A percentile compares a stretch with the other conserved stretches of the same genome.
phyloP scores from a whole-genome alignment of 2,329 filamentous ascomycete species.

The Parasarocladium wereldwijsianum region DNA sequence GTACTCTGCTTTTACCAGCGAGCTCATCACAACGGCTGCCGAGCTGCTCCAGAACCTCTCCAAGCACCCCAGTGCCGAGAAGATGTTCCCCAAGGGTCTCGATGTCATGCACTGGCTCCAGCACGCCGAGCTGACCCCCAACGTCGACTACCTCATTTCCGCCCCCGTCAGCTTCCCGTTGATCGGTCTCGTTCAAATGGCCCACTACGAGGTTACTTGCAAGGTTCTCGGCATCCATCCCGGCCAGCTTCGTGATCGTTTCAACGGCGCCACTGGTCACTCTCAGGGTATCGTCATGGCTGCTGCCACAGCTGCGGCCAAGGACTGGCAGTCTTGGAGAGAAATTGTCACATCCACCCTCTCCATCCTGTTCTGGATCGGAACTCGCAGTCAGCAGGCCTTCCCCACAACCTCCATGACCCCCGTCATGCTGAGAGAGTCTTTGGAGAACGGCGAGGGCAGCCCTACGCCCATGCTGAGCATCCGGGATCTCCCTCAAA shows the following conservation, averaged over 20 bases:
- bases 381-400: constrained; percentile 88
- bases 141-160: constrained; percentile 86
- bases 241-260: constrained; percentile 69
- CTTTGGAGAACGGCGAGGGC: constrained; percentile 88
- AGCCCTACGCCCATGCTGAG: constrained; percentile 93
- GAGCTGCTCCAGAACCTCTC: constrained; percentile 78
- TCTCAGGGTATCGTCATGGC: constrained; percentile 94
- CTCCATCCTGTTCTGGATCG: constrained; percentile 97
- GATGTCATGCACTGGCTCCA: constrained; percentile 91
- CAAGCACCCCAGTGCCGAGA: constrained; percentile 72
- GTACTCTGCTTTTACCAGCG: constrained; percentile 80
- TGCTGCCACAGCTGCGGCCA: constrained; percentile 76
- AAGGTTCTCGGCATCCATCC: constrained; percentile 81
- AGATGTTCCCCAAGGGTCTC: constrained; percentile 93
- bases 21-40: constrained; percentile 67
- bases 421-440: constrained; percentile 82
- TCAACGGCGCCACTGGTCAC: constrained; percentile 85
- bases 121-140: constrained; percentile 76
- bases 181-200: constrained; percentile 90
- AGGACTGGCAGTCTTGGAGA: constrained; percentile 85
- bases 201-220: constrained; percentile 90
- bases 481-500: constrained; percentile 78
- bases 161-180: constrained; percentile 91
- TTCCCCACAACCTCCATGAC: constrained; percentile 92
- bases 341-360: constrained; percentile 67